Evolutionary conservation across 257 asterid genomes (phyloP).

Genomic region (Plantago major): DNA sequence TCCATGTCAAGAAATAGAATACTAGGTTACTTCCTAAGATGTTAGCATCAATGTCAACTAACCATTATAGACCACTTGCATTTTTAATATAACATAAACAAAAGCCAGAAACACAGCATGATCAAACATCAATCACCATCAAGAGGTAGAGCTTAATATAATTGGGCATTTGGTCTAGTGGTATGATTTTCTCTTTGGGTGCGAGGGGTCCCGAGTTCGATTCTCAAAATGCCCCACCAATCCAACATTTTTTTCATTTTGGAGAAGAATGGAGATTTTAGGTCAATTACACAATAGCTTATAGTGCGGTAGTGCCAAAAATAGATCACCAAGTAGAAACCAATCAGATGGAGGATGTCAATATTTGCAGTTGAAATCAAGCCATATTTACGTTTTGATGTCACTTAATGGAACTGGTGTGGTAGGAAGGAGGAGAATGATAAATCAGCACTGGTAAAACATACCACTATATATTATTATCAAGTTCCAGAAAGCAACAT

Average conservation of each 20-base stretch:
- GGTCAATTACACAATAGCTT: neutral
- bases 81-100: neutral
- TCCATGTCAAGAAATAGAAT: neutral
- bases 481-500: neutral
- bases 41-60: neutral
- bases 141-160: neutral
- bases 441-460: neutral
- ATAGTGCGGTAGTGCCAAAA: neutral
- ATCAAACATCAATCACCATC: neutral
- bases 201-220: slow-evolving; percentile 74
- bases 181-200: slow-evolving; percentile 79
- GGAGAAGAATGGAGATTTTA: neutral
- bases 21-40: neutral
- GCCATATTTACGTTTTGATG: neutral
- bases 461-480: neutral
- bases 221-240: slow-evolving; percentile 68
- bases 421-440: neutral
- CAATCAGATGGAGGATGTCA: no score
- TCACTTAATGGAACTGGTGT: neutral
- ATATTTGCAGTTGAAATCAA: neutral
- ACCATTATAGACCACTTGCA: neutral
- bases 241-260: neutral
- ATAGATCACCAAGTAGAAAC: neutral
- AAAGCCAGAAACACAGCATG: neutral
- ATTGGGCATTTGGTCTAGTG: slow-evolving; percentile 80